Evolutionary conservation across 345 rosid species (phyloP).

Genomic region (Citropsis articulata): DNA sequence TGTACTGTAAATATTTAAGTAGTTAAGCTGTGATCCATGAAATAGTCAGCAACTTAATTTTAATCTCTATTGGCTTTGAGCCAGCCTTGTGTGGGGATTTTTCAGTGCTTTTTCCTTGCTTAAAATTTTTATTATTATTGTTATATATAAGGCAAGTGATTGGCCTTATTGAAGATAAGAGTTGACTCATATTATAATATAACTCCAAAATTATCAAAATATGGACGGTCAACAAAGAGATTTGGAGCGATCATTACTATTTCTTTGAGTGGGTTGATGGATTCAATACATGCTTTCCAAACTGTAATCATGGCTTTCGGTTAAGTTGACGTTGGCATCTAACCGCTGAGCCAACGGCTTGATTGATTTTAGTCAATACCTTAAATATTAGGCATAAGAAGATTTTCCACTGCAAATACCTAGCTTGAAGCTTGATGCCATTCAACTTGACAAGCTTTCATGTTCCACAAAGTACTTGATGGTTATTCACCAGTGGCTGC

Average conservation of each 20-base stretch:
- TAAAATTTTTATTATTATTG: too few species aligned
- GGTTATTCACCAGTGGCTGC: too few species aligned
- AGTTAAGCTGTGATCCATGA: not conserved
- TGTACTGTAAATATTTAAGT: not conserved
- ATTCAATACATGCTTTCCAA: not conserved
- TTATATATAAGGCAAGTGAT: not conserved
- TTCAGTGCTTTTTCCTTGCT: not conserved
- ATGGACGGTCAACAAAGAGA: not conserved
- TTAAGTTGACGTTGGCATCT: not conserved
- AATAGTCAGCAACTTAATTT: not conserved
- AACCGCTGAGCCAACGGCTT: not conserved
- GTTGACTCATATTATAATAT: not conserved
- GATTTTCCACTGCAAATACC: not conserved
- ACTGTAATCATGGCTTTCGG: not conserved
- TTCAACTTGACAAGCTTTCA: too few species aligned
- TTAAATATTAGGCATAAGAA: not conserved
- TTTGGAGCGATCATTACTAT: not conserved
- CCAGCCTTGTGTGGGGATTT: not conserved
- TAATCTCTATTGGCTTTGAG: not conserved
- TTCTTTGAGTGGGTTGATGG: not conserved
- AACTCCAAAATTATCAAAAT: not conserved
- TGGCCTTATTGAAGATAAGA: not conserved
- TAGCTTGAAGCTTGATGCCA: too few species aligned
- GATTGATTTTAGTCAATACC: not conserved
- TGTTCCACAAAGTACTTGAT: too few species aligned